These are phyloP conservation scores for Penicillium simplicissimum DNA, from an alignment of 495 filamentous ascomycete species.

Conservation along the genomic window DNA sequence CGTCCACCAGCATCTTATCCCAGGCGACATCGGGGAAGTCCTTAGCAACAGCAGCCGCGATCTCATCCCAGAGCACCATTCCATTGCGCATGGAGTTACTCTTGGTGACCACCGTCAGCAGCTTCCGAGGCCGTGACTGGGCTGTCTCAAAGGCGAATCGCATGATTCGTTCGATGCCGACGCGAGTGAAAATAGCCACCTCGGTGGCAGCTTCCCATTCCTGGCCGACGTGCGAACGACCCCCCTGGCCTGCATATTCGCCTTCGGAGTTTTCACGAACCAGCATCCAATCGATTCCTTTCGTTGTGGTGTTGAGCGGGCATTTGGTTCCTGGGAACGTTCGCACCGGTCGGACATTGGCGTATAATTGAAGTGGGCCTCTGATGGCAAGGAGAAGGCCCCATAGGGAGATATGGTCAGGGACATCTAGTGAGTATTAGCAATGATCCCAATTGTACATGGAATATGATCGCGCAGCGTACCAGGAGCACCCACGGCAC, in stretches of 20 bases:
- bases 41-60: conserved; percentile 38
- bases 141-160: conserved; percentile 51
- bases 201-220: conserved; percentile 51
- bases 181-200: conserved; percentile 49
- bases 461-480: conserved; percentile 2
- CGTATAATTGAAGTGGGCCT: conserved; percentile 51
- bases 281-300: conserved; percentile 50
- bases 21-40: conserved; percentile 49
- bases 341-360: conserved; percentile 51
- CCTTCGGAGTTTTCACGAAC: conserved; percentile 54
- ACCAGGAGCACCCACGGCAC: conserved; percentile 46
- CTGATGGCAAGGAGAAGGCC: conserved; percentile 50
- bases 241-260: conserved; percentile 53
- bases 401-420: conserved; percentile 54
- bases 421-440: conserved; percentile 38
- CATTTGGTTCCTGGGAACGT: conserved; percentile 45
- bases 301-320: conserved; percentile 38
- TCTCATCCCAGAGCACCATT: conserved; percentile 52
- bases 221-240: conserved; percentile 41
- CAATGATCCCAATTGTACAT: background rate
- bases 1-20: conserved; percentile 56
- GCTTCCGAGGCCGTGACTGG: conserved; percentile 37
- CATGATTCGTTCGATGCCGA: conserved; percentile 51
- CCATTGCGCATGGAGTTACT: conserved; percentile 53
- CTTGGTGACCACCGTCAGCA: conserved; percentile 53